A percentile compares a stretch with the other conserved stretches of the same genome.
Conservation (phyloP, 352 stramenopile genomes). For the Phytophthora cryptogea region DNA sequence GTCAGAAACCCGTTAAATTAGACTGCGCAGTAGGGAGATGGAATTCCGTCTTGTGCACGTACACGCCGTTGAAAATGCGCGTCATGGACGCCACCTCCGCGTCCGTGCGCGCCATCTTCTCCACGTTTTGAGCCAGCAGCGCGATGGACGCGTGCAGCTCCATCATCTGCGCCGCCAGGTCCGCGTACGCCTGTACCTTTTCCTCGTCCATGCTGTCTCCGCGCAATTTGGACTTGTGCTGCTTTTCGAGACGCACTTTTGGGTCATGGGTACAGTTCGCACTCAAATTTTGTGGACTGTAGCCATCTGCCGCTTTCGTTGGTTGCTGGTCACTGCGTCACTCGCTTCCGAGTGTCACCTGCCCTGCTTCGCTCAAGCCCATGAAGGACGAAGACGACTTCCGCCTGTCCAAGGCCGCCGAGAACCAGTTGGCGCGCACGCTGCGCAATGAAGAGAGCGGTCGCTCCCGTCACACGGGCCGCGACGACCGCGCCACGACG, state of each 20-base stretch:
- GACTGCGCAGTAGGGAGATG: not conserved
- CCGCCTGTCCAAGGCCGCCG: constrained; percentile 73
- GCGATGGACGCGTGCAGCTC: constrained; percentile 77
- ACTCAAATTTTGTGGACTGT: constrained; percentile 7
- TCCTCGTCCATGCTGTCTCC: constrained; percentile 61
- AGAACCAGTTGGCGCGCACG: constrained; percentile 79
- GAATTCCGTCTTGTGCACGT: constrained; percentile 15
- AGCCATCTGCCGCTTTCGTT: constrained; percentile 19
- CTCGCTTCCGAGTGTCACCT: too few relatives aligned
- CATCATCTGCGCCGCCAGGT: constrained; percentile 71
- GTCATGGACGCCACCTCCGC: constrained; percentile 73
- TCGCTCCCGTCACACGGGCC: constrained; percentile 90
- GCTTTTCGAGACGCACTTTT: not conserved
- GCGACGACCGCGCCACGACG: constrained; percentile 97
- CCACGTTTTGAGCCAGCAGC: constrained; percentile 71
- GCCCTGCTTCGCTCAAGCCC: too few relatives aligned
- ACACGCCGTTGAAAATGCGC: constrained; percentile 80
- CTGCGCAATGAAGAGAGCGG: constrained; percentile 81
- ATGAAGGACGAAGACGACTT: constrained; percentile 73
- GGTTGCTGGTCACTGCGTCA: constrained; percentile 23
- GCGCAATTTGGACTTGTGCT: constrained; percentile 1
- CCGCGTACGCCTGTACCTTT: constrained; percentile 67
- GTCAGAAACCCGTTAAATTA: constrained; percentile 9
- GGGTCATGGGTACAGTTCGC: not conserved
- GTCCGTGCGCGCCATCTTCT: constrained; percentile 77